Base-by-base conservation (phyloP, 2,329 filamentous ascomycete genomes). In the Nemania serpens region DNA sequence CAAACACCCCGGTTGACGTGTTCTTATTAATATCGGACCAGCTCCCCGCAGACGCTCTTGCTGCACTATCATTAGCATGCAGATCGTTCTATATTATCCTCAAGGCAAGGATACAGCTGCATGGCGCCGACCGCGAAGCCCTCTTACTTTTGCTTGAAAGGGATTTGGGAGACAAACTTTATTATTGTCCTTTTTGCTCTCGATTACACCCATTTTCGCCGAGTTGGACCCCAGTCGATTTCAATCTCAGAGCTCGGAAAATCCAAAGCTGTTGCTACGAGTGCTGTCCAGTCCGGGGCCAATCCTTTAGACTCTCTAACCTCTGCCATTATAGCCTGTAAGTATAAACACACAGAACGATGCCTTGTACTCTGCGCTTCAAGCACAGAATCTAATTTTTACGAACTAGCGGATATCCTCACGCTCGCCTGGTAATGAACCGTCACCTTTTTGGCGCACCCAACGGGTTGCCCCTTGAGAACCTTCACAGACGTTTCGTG, bases 361-460 rank as follows among this genome's bases (percentile, higher is more conserved):
- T 29, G 25, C 25, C 25, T 29, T 22, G 33, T 55, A 29, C 42
- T 55, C 43, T 55, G 33, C 42, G 33, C 15, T 55, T 47, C 42
- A 47, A 55, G 52, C n/a, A 41, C 15, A 20, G 39, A 33, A 37
- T 17, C 15, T 33, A n/a, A 47, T 18, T 20, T 47, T 55, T 18
- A 41, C 18, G 34, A 55, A 48, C 43, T 34, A 55, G 53, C 43
- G 43, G 43, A 39, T 55, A 47, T 41, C 43, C 39, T 41, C 43
- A 18, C 43, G 53, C 34, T 48, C 34, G 53, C 43, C 36, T 48
- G 29, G 53, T 55, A 55, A 55, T 55, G 52, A 47, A 55, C 52
- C 42, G 52, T 39, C 42, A 47, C 18, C 18, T 55, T 13, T 39
- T 46, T 47, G 52, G 52, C 18, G 52, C 52, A 55, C 52, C 52